Evolutionary conservation across 1,284 basidiomycete genomes (phyloP).

Genomic region (Fomes fomentarius): DNA sequence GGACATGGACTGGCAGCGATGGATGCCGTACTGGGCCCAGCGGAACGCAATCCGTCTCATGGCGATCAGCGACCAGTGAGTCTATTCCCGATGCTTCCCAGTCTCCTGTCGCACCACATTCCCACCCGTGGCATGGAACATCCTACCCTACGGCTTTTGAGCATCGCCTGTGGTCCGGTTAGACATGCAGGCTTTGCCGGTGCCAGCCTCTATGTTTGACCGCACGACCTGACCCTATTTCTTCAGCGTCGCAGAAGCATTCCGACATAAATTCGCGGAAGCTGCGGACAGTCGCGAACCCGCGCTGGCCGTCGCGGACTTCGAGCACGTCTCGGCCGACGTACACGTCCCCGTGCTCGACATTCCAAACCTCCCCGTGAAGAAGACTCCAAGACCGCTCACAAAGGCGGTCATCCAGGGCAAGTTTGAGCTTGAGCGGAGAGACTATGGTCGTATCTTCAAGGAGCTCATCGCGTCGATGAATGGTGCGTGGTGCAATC

Average conservation of each 20-base stretch:
- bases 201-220: background rate
- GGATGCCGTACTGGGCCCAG: conserved; percentile 39
- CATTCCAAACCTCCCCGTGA: conserved; percentile 31
- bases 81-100: too few relatives aligned
- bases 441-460: conserved; percentile 40
- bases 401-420: conserved; percentile 43
- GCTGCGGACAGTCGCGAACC: conserved; percentile 36
- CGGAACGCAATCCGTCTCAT: conserved; percentile 40
- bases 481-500: conserved; percentile 22
- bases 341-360: conserved; percentile 40
- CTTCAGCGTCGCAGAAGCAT: conserved; percentile 36
- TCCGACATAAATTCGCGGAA: conserved; percentile 34
- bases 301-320: conserved; percentile 32
- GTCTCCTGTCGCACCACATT: too few relatives aligned
- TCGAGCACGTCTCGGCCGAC: conserved; percentile 40
- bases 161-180: too few relatives aligned
- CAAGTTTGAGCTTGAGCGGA: conserved; percentile 34
- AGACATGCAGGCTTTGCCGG: background rate
- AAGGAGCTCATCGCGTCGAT: conserved; percentile 36
- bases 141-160: too few relatives aligned
- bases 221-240: background rate
- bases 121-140: too few relatives aligned
- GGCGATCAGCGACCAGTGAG: conserved; percentile 41
- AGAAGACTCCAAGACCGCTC: conserved; percentile 25
- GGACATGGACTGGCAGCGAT: conserved; percentile 36